Evolutionary conservation across 2,329 filamentous ascomycete genomes (phyloP).

Genomic region (Echinosphaeria canescens): DNA sequence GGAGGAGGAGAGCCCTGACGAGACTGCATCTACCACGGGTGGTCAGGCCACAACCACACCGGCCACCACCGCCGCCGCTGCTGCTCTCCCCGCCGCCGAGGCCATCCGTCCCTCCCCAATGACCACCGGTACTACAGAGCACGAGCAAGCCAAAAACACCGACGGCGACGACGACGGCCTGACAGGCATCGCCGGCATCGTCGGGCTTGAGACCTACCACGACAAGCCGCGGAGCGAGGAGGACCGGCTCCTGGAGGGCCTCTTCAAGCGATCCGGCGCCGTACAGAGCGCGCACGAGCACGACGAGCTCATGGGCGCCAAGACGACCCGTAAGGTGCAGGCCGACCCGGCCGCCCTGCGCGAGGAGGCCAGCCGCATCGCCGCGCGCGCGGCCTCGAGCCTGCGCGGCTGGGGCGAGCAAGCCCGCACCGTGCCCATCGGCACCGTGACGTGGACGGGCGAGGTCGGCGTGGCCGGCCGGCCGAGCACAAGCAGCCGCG

Average conservation of each 20-base stretch:
- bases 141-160: neutral
- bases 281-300: conserved; percentile 89
- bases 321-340: conserved; percentile 41
- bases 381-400: conserved; percentile 54
- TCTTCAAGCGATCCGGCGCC: conserved; percentile 68
- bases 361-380: conserved; percentile 61
- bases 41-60: too few relatives aligned
- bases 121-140: too few relatives aligned
- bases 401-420: conserved; percentile 53
- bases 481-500: conserved; percentile 26
- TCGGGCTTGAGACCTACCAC: conserved; percentile 41
- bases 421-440: conserved; percentile 52
- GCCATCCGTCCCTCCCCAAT: too few relatives aligned
- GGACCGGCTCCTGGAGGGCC: conserved; percentile 65
- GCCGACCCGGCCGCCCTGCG: conserved; percentile 64
- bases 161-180: conserved; percentile 9
- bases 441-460: conserved; percentile 88
- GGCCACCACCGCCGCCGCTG: too few relatives aligned
- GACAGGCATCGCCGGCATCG: conserved; percentile 24
- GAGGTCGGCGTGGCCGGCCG: conserved; percentile 58
- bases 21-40: too few relatives aligned
- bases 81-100: neutral
- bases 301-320: conserved; percentile 71
- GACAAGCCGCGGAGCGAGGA: conserved; percentile 31
- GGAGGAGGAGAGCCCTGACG: too few relatives aligned